phyloP scores from a whole-genome alignment of 2,329 filamentous ascomycete species.

The Trichophyton simii region DNA sequence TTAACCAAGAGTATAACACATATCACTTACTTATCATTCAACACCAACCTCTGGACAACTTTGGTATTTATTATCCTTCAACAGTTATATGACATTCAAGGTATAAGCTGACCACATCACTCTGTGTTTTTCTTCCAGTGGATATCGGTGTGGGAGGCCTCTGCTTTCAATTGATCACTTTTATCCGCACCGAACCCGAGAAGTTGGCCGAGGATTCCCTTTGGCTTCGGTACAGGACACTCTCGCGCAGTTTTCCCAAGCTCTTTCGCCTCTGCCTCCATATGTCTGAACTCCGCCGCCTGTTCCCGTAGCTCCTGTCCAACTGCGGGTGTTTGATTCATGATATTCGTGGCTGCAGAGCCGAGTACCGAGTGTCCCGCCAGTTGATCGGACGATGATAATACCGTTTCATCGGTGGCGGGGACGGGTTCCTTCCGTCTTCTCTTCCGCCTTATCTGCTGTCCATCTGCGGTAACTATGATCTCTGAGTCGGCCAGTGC shows the following conservation, averaged over 20 bases:
- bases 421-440: conserved; percentile 24
- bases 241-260: conserved; percentile 47
- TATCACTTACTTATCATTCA: too few species aligned
- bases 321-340: background rate
- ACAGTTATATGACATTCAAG: too few species aligned
- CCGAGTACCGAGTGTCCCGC: background rate
- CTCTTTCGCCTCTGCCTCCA: conserved; percentile 29
- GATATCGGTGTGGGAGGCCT: background rate
- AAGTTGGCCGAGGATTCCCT: conserved; percentile 62
- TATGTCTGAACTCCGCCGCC: conserved; percentile 33
- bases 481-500: conserved; percentile 58
- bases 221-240: conserved; percentile 86
- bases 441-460: conserved; percentile 26
- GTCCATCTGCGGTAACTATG: conserved; percentile 30
- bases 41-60: background rate
- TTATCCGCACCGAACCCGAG: conserved; percentile 49
- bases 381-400: background rate
- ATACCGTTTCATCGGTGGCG: background rate
- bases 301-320: conserved; percentile 21
- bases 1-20: too few species aligned
- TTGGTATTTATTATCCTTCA: background rate
- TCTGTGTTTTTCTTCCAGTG: background rate
- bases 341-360: background rate
- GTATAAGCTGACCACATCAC: background rate
- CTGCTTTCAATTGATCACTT: background rate